These are phyloP conservation scores for Pilobolus umbonatus DNA, from an alignment of 192 early-diverging fungal species.

Conservation along the genomic window DNA sequence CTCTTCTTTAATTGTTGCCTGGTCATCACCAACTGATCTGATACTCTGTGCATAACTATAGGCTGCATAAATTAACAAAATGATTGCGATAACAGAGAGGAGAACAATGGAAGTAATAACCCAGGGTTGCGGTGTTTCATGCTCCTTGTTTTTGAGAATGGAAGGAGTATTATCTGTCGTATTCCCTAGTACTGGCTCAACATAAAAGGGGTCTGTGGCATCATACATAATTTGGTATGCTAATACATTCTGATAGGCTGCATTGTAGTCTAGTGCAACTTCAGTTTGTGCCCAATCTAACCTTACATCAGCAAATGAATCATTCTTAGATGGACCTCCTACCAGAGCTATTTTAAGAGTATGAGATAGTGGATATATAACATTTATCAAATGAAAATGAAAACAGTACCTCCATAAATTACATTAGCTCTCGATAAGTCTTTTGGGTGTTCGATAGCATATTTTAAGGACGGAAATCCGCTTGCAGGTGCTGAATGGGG, in stretches of 20 bases:
- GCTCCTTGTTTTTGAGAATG: slow-evolving; percentile 30
- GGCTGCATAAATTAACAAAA: too few species aligned
- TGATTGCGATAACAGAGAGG: slow-evolving; percentile 28
- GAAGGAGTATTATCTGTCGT: slow-evolving; percentile 36
- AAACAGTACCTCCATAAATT: slow-evolving; percentile 36
- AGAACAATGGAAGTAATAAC: slow-evolving; percentile 44
- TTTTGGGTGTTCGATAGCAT: background rate
- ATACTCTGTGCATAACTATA: too few species aligned
- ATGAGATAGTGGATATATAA: background rate
- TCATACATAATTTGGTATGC: slow-evolving; percentile 46
- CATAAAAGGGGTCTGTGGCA: slow-evolving; percentile 40
- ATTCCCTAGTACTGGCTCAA: slow-evolving; percentile 37
- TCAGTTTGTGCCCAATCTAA: slow-evolving; percentile 45
- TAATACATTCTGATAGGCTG: slow-evolving; percentile 44
- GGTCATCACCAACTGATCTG: too few species aligned
- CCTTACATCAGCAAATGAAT: slow-evolving; percentile 44
- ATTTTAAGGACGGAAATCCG: slow-evolving; percentile 19
- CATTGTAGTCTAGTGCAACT: slow-evolving; percentile 53
- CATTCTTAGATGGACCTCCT: slow-evolving; percentile 52
- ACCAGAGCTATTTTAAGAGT: slow-evolving; percentile 44
- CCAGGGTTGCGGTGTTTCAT: slow-evolving; percentile 45
- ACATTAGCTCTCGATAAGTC: slow-evolving; percentile 23
- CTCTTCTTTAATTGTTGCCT: too few species aligned
- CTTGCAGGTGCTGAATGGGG: slow-evolving; percentile 47
- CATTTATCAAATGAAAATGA: background rate